phyloP scores from a whole-genome alignment of 768 basidiomycete species.

The Heimioporus sp. region DNA sequence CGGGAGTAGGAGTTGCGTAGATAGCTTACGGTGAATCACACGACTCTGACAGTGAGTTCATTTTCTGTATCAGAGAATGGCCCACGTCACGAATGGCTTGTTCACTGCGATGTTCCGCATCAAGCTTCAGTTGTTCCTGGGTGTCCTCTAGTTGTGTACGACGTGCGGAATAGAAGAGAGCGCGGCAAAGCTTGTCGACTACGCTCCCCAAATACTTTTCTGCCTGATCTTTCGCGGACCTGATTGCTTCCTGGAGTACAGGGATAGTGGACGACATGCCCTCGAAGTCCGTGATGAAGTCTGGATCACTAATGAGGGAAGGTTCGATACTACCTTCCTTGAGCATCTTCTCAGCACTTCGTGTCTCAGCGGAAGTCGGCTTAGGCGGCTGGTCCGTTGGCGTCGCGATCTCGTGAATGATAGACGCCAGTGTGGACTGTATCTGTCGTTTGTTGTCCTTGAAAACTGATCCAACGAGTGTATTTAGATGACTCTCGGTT shows the following conservation, averaged over 20 bases:
- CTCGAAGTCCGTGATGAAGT: conserved; percentile 25
- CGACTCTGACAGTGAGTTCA: conserved; percentile 17
- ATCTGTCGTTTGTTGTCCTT: conserved; percentile 14
- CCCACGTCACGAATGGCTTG: conserved; percentile 12
- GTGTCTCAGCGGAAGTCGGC: conserved; percentile 9
- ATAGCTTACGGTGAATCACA: conserved; percentile 16
- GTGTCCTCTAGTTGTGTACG: conserved; percentile 18
- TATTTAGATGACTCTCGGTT: conserved; percentile 11
- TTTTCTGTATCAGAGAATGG: conserved; percentile 14
- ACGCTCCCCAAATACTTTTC: conserved; percentile 15
- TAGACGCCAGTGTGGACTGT: conserved; percentile 10
- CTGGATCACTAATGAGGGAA: conserved; percentile 18
- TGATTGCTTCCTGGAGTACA: conserved; percentile 14
- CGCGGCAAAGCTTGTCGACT: conserved; percentile 20
- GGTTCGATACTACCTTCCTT: conserved; percentile 20
- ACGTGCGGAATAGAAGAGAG: conserved; percentile 5
- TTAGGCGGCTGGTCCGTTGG: neutral
- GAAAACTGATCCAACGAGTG: conserved; percentile 13
- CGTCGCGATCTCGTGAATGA: conserved; percentile 11
- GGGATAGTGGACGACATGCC: conserved; percentile 9
- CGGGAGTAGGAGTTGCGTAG: neutral
- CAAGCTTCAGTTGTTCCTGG: conserved; percentile 11
- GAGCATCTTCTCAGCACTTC: conserved; percentile 17
- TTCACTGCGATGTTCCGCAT: conserved; percentile 12
- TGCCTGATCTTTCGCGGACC: conserved; percentile 11